Base-by-base conservation (phyloP, 139 green algal species). In the Pycnococcus provasolii region DNA sequence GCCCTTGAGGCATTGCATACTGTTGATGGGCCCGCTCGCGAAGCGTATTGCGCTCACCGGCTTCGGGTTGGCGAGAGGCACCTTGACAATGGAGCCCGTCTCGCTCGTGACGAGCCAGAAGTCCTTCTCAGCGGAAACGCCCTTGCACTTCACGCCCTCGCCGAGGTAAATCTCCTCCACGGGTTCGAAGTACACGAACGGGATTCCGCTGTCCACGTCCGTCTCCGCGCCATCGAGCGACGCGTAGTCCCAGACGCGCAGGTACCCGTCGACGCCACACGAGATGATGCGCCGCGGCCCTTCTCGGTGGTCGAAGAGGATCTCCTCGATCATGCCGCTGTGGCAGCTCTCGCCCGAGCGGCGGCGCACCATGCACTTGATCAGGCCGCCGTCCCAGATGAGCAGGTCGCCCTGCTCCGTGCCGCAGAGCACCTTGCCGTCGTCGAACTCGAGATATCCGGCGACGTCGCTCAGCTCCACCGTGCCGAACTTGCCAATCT, bases 361-460 rank as follows among this genome's bases (percentile, higher is more conserved):
- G 1, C 73, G 74, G 26, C 26, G 26, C 26, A 26, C 26, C 42
- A 77, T 74, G 40, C 77, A 72, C 77, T 91, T 87, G 74, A 95
- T 88, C 1, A 91, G 76, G 4, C 83, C 84, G 8, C 81, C 86
- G 61, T 86, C 80, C 88, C 88, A 95, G 55, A 92, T 61, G 58
- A 92, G 73, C 67, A 95, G 60, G 3, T 79, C 63, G 2, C 88
- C 88, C 1, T 13, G 76, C 70, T 90, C 86, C 2, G 82, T 87
- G 58, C 80, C 77, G 62, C 63, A 83, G 44, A 94, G 74, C 13
- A 89, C 81, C 73, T 90, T 88, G 46, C 82, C 81, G 71, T 90
- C 81, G 5, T 82, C 81, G 60, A 92, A 66, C 77, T 95, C 85
- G n/a, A 81, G 67, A 71, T 87, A 90, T 4, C 71, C 86, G 37